Percentiles rank a stretch among this genome's conserved stretches.
Conservation (phyloP, 2,329 filamentous ascomycete genomes). For the Chaetomium strumarium region DNA sequence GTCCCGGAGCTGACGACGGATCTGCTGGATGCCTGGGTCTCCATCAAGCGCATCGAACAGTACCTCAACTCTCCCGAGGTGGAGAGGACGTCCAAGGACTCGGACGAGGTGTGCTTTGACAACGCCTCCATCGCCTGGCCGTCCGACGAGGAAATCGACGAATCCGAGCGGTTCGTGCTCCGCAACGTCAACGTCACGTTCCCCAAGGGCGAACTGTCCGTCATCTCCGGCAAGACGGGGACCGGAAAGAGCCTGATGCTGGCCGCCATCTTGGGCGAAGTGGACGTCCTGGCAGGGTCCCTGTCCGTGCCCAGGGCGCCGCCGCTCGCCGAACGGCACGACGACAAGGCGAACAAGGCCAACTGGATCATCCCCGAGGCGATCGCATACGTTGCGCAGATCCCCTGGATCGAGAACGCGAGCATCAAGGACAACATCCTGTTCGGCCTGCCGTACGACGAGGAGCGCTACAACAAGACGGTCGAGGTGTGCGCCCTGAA, state of each 20-base stretch:
- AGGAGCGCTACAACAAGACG: conserved; percentile 64
- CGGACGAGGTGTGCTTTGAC: conserved; percentile 58
- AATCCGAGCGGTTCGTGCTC: conserved; percentile 58
- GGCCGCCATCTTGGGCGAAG: conserved; percentile 68
- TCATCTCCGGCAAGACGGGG: conserved; percentile 72
- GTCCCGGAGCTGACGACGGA: conserved; percentile 69
- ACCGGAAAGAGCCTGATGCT: conserved; percentile 73
- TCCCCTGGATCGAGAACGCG: conserved; percentile 81
- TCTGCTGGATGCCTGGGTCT: conserved; percentile 67
- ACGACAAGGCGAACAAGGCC: conserved; percentile 53
- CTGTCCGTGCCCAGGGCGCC: conserved; percentile 51
- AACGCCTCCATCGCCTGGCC: conserved; percentile 70
- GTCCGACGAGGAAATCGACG: conserved; percentile 52
- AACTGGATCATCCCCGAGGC: conserved; percentile 66
- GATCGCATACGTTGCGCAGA: conserved; percentile 71
- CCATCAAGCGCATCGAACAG: conserved; percentile 62
- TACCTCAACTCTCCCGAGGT: conserved; percentile 66
- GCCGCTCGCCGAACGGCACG: conserved; percentile 48
- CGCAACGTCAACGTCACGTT: conserved; percentile 61
- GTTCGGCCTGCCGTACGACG: conserved; percentile 66
- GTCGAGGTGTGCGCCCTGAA: conserved; percentile 66
- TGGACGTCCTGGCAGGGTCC: conserved; percentile 59
- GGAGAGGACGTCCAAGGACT: conserved; percentile 45
- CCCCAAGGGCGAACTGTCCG: conserved; percentile 61
- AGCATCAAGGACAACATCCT: conserved; percentile 73